These are phyloP conservation scores for Pseudonitzschia delicatissima DNA, from an alignment of 108 stramenopile species.

Conservation along the genomic window DNA sequence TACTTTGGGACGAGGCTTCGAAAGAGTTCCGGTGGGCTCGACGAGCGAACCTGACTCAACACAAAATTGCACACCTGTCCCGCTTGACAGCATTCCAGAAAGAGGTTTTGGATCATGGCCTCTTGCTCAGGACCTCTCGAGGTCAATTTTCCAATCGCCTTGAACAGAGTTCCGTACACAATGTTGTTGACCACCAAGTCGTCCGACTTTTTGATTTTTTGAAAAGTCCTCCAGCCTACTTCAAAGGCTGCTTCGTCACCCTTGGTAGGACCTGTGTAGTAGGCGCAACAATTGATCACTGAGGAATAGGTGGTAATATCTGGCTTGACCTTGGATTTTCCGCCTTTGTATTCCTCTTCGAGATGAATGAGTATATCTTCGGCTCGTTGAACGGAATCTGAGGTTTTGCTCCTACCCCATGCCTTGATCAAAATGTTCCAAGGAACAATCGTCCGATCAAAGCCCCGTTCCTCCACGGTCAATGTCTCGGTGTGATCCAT, in stretches of 20 bases:
- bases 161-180: constrained; percentile 46
- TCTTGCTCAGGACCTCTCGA: constrained; percentile 26
- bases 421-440: constrained; percentile 72
- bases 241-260: constrained; percentile 32
- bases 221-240: constrained; percentile 41
- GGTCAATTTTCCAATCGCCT: constrained; percentile 42
- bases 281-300: constrained; percentile 51
- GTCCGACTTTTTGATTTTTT: constrained; percentile 27
- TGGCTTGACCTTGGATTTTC: constrained; percentile 20
- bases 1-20: constrained; percentile 19
- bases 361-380: constrained; percentile 30
- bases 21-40: constrained; percentile 23
- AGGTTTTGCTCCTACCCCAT: constrained; percentile 56
- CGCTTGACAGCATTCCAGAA: constrained; percentile 27
- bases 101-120: constrained; percentile 25
- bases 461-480: constrained; percentile 37
- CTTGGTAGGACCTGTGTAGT: constrained; percentile 27
- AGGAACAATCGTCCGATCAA: constrained; percentile 37
- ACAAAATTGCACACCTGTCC: constrained; percentile 51
- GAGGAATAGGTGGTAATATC: constrained; percentile 48
- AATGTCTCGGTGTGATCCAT: constrained; percentile 62
- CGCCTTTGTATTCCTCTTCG: constrained; percentile 21
- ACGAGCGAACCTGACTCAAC: constrained; percentile 35
- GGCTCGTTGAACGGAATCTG: constrained; percentile 43
- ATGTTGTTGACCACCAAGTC: constrained; percentile 31